These are phyloP conservation scores for Pseudogymnoascus sp. DNA, from an alignment of 2,329 filamentous ascomycete species.

Conservation along the genomic window DNA sequence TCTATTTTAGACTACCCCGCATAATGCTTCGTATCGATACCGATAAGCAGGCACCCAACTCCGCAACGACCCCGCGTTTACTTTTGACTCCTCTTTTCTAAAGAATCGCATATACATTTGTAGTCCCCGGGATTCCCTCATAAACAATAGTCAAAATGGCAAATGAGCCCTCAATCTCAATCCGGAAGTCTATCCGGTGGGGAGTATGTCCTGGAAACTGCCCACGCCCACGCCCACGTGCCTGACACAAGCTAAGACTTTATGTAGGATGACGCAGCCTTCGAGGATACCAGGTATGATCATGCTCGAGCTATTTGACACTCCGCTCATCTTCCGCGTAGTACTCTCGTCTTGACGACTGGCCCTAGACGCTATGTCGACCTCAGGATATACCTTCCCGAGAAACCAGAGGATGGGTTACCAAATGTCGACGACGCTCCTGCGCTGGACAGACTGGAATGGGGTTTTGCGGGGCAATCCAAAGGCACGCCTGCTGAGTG, in stretches of 20 bases:
- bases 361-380: conserved; percentile 20
- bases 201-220: conserved; percentile 4
- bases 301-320: too few relatives aligned
- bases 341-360: conserved; percentile 23
- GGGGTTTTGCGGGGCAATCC: conserved; percentile 22
- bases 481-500: background rate
- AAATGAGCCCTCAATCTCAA: conserved; percentile 11
- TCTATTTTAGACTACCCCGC: background rate
- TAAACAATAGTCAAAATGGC: background rate
- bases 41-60: background rate
- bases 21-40: background rate
- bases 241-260: background rate
- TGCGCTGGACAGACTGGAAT: conserved; percentile 17
- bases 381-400: conserved; percentile 17
- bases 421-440: conserved; percentile 8
- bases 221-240: background rate
- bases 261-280: background rate
- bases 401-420: conserved; percentile 13
- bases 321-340: background rate
- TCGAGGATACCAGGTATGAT: conserved; percentile 2
- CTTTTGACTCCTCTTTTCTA: background rate
- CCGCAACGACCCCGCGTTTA: background rate
- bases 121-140: background rate
- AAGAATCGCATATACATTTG: background rate
- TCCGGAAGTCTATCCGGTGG: conserved; percentile 13